Base-by-base conservation (phyloP, 2,329 filamentous ascomycete genomes). In the Fusarium sp. region DNA sequence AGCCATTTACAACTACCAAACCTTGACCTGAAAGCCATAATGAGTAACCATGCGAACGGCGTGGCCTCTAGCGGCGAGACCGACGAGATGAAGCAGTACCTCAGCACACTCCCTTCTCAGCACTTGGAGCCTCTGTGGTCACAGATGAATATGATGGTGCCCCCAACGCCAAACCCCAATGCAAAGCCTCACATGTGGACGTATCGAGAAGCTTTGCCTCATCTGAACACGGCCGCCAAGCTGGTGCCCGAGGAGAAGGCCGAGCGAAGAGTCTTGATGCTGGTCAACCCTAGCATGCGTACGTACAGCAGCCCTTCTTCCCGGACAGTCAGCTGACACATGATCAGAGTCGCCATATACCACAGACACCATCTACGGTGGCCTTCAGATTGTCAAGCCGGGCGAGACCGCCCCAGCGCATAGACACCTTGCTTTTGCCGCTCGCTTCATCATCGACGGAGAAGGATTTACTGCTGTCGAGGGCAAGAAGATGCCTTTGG, bases 371-470 rank as follows among this genome's bases (percentile, higher is more conserved):
- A 74, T 86, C 47, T 85, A 85, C 57, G 82, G 79, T 3, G 84
- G 83, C 2, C 76, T 86, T 2, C 84, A 86, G 63, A 75, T 86
- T 1, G 81, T 86, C 5, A 81, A 83, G 66, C 83, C 84, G 0
- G 80, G 81, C 25, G 84, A 86, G 55, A 82, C 76, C 0, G 82
- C 84, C 0, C 81, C 79, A 0, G 83, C 83, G 0, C 84, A 86
- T 59, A 72, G 84, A 0, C 83, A 86, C 64, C 80, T 80, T 3
- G 83, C 84, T 0, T 85, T 83, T 53, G 83, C 84, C 0, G 77
- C 80, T 65, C 79, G 84, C 6, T 86, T 85, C 71, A 83, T 86
- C 57, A 83, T 86, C 19, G 82, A 85, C 50, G 83, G 83, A 2
- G 71, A 77, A 11, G 83, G 84, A 1, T 87, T 85, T 65, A 86